Base-by-base conservation (phyloP, 2,329 filamentous ascomycete genomes). In the Pseudocercospora pini-densiflorae region DNA sequence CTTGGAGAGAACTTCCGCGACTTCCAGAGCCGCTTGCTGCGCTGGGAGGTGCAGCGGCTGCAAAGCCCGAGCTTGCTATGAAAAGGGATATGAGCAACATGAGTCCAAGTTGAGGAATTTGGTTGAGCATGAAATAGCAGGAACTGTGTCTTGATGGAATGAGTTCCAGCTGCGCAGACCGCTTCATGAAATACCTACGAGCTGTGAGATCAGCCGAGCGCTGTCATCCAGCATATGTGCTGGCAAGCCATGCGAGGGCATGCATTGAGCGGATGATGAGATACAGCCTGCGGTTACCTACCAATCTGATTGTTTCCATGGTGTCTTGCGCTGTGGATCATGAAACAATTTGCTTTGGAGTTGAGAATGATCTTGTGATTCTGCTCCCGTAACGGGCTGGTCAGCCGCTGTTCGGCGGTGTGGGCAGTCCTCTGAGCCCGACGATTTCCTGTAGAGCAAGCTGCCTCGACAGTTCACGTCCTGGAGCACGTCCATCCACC, bases 401-500 rank as follows among this genome's bases (percentile, higher is more conserved):
- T 43, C 16, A 43, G 40, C 40, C n/a, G 6, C 40, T 21, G 14
- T 51, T 27, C 47, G 23, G 12, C 14, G 23, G 23, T 29, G 16
- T n/a, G 3, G 51, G 23, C 24, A 21, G 19, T 23, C 61, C 61
- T 45, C 61, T 47, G 4, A 63, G 45, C 61, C 61, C 29, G 29
- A 31, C 3, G 31, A 63, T 63, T 29, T 63, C 61, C 24, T 40
- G 33, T 19, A 45, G 9, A 19, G 54, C 61, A 33, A 58, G 33
- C 19, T 63, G 55, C 31, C 21, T 36, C 16, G 55, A 36, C 19
- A 58, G 55, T n/a, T 58, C 55, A 43, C 55, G 55, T 3, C 55
- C 53, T n/a, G 57, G 36, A 47, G 53, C 51, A 49, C 49, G 33
- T 33, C 19, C 61, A n/a, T 59, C 54, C 7, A 24, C 19, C n/a